Percentiles rank a stretch among this genome's conserved stretches.
Conservation (phyloP, 805 yeast genomes). For the Saturnispora besseyi region DNA sequence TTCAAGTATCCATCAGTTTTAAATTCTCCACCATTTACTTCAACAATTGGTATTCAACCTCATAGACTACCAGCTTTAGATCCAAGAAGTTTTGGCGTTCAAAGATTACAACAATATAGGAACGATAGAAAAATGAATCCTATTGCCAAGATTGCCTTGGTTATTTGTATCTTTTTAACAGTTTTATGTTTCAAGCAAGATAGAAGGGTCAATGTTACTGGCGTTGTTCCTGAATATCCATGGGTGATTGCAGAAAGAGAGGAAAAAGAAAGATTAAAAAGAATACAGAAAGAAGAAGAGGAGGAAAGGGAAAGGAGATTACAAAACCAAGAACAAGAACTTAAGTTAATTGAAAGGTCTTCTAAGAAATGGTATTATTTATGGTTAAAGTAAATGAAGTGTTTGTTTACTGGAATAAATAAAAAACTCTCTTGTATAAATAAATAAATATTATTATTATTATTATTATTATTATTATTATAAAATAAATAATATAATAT, state of each 20-base stretch:
- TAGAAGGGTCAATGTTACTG: constrained; percentile 26
- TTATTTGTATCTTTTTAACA: constrained; percentile 38
- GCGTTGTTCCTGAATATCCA: constrained; percentile 26
- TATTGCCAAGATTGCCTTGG: constrained; percentile 44
- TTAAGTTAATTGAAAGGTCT: not conserved
- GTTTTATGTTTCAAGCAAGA: constrained; percentile 49
- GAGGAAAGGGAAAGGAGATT: not conserved
- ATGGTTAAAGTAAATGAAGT: constrained; percentile 29
- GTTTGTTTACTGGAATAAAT: not conserved
- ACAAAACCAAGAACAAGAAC: constrained; percentile 1
- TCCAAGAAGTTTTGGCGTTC: constrained; percentile 30
- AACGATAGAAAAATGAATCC: constrained; percentile 50
- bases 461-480: too few species aligned
- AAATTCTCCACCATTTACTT: constrained; percentile 18
- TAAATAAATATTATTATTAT: too few species aligned
- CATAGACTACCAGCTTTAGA: constrained; percentile 31
- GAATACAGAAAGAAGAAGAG: constrained; percentile 13
- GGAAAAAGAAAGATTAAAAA: constrained; percentile 6
- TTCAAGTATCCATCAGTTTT: constrained; percentile 36
- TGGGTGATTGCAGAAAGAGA: constrained; percentile 17
- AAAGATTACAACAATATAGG: constrained; percentile 35
- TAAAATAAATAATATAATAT: too few species aligned
- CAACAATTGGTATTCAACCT: constrained; percentile 24
- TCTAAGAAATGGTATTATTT: constrained; percentile 41
- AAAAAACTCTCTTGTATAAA: not conserved